Base-by-base conservation (phyloP, 2,329 filamentous ascomycete species). In the Cadophora gregata region DNA sequence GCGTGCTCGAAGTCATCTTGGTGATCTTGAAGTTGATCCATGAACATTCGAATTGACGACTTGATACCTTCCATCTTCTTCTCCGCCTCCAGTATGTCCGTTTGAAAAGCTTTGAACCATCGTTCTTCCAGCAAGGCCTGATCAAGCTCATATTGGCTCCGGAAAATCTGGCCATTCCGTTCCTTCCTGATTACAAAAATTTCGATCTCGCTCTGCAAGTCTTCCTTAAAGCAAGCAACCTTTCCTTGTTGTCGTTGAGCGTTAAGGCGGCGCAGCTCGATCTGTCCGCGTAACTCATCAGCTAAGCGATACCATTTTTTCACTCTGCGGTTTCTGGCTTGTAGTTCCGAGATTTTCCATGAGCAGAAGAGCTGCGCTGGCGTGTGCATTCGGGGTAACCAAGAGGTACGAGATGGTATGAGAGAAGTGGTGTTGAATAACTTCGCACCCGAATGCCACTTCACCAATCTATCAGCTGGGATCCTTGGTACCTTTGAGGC, bases 1-100 rank as follows among this genome's bases (percentile, higher is more conserved):
- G 55, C 55, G 4, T 38, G 21, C 14, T 58, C 55, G 33, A 38
- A 58, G 21, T 36, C 55, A 38, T 58, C 31, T n/a, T 58, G 55
- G 12, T 38, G n/a, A 19, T 38, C 55, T 58, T 58, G 55, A 38
- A 58, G 33, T 10, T 38, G 6, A n/a, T 38, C 55, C 55, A 58
- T 58, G 33, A 42, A 36, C 33, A 38, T 38, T 36, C 55, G n/a
- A 42, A 58, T 38, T 19, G 55, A 58, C 4, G n/a, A 38, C 33
- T 58, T 58, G 10, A 36, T 42, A 14, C 19, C 33, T 6, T 25
- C 21, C 31, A 58, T 16, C 14, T 58, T 14, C 21, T 38, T 58
- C 31, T 16, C 21, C 9, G 55, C 55, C 21, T 58, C n/a, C 24
- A 38, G 2, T 1, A 25, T 9, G 21, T 58, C 55, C 21, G 21